phyloP scores from a whole-genome alignment of 2,329 filamentous ascomycete species.

The Verticillium klebahnii region DNA sequence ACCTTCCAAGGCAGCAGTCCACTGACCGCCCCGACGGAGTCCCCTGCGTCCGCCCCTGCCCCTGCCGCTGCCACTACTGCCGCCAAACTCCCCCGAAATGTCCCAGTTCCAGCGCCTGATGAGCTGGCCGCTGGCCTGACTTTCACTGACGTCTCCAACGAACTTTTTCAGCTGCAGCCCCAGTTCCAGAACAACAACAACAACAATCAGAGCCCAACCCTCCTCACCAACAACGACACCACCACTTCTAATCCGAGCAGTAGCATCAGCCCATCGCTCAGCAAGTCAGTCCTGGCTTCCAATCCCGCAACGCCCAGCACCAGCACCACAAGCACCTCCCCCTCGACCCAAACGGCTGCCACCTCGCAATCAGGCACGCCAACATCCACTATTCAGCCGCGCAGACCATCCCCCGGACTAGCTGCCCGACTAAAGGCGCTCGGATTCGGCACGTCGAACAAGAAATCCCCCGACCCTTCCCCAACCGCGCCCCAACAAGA shows the following conservation, averaged over 20 bases:
- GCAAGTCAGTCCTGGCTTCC: background rate
- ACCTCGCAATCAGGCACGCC: conserved; percentile 17
- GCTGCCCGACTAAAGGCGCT: conserved; percentile 62
- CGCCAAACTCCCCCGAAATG: conserved; percentile 1
- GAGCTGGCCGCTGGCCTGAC: conserved; percentile 21
- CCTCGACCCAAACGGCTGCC: conserved; percentile 8
- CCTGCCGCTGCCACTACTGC: background rate
- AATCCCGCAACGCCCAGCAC: conserved; percentile 2
- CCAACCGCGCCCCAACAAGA: conserved; percentile 27
- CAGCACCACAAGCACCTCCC: conserved; percentile 14
- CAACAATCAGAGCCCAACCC: conserved; percentile 11
- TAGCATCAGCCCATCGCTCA: conserved; percentile 8
- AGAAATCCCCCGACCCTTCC: conserved; percentile 25
- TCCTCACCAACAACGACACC: background rate
- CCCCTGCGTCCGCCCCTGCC: background rate
- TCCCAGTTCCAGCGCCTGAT: background rate
- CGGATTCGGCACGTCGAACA: conserved; percentile 47
- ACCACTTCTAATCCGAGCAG: conserved; percentile 7
- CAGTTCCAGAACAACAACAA: conserved; percentile 14
- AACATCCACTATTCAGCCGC: conserved; percentile 26
- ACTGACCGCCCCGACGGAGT: background rate
- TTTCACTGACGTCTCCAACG: conserved; percentile 36
- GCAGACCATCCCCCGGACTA: conserved; percentile 60
- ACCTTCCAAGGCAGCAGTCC: background rate
- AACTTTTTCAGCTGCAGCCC: conserved; percentile 30